phyloP scores from a whole-genome alignment of 345 rosid species.

The Adansonia digitata region DNA sequence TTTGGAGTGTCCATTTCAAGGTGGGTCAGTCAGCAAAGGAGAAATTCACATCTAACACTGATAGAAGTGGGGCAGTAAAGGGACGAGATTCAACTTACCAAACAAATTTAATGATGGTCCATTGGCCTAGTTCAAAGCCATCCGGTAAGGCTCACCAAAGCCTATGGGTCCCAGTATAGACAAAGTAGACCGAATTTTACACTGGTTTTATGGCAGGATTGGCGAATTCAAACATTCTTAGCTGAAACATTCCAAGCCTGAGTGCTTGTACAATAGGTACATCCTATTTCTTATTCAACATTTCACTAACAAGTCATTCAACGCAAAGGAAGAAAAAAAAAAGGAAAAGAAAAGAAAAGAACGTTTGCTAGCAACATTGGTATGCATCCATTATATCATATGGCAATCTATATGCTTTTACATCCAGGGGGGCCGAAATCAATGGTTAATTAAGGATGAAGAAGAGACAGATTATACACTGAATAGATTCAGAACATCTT shows the following conservation, averaged over 20 bases:
- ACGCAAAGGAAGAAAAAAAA: no score
- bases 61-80: background rate
- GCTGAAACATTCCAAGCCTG: background rate
- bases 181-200: background rate
- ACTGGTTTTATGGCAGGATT: background rate
- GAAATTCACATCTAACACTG: background rate
- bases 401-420: background rate
- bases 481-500: background rate
- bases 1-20: background rate
- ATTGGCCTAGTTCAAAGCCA: background rate
- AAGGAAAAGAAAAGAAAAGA: no score
- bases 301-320: background rate
- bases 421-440: background rate
- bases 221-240: background rate
- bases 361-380: background rate
- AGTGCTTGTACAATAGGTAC: background rate
- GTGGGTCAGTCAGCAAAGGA: slow-evolving; percentile 4
- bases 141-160: background rate
- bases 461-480: no score
- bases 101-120: background rate
- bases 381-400: background rate
- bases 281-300: background rate
- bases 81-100: background rate
- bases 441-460: background rate
- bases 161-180: background rate